Evolutionary conservation across 345 rosid species (phyloP), one percentile per base, ranked within the genome.

Genomic region (Geranium rotundifolium): DNA sequence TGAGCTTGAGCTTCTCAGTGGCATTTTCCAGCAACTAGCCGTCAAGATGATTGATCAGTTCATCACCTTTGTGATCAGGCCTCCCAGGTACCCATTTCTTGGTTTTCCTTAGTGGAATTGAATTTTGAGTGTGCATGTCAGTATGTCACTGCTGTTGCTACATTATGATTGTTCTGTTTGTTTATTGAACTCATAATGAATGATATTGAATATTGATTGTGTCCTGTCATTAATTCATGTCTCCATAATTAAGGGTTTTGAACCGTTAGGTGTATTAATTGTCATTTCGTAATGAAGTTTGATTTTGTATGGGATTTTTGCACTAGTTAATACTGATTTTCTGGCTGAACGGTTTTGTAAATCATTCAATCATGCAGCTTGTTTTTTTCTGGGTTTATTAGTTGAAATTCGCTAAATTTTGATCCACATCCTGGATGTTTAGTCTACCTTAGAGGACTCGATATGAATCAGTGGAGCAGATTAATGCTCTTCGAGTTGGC

Each of bases 1-100:
- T 46, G 12, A 46, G 52, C 12, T 46, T 46, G 52, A 46, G 52
- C 15, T 46, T 7, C 52, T 46, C 52, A 46, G 52, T 7, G 15
- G 52, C 52, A 23, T 23, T 46, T 14, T 7, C 14, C 52, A 9
- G 52, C 13, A 46, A 46, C 16, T 46, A 9, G 8, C 52, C 8
- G 41, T 34, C 41, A 46, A 46, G 52, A 80, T 89, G 92, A 89
- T 89, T 60, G 96, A 84, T 46, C 92, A 86, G 80, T 89, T 89
- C 81, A 89, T 89, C 77, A 86, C 86, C 76, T 89, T 89, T 67
- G 88, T 89, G 17, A 89, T 89, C 76, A 90, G 96, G 34, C 96
- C 96, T 69, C 96, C 96, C 59, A 84, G 96, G 96, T 88, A 74
- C 60, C 54, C 15, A 4, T 69, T 55, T 62, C 17, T 27, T 49